Evolutionary conservation across 495 filamentous ascomycete species (phyloP), one percentile per base, ranked within the genome.

Genomic region (Penicillium psychrofluorescens): DNA sequence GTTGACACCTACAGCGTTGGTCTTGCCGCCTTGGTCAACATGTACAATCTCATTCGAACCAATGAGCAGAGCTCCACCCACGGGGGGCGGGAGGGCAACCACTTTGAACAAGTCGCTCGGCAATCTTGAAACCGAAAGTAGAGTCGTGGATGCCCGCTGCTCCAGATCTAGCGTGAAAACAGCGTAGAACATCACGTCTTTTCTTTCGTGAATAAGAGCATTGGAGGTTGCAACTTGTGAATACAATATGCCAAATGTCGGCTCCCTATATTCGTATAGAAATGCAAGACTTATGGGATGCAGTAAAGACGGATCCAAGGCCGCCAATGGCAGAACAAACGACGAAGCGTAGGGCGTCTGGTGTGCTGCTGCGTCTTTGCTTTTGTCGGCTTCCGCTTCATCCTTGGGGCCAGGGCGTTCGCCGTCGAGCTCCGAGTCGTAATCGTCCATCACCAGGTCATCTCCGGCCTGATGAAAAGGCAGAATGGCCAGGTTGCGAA

Each of bases 101-200:
- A 96, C 83, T 51, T 80, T 79, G 56, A 85, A 92, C 8, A 96
- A 70, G 60, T 97, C 94, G 57, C 90, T 94, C 7, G 92, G 92
- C 15, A 99, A 76, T 38, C 79, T 81, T 28, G 73, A 67, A 35
- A 97, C 86, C 11, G 90, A 92, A 12, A 96, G 73, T 45, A 99
- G 83, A 5, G 88, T 88, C 3, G 94, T 99, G 2, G 90, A 96
- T 1, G 91, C 92, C 47, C 81, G 83, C 58, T 97, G 92, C 52
- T 95, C 87, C 7, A 97, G 75, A 57, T 99, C 92, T 35, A 99
- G 75, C 1, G 91, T 96, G 57, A 95, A 95, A 44, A 97, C 90
- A 57, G 86, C 85, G 62, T 95, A 99, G 35, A 81, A 83, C 38
- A 92, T 69, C 47, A 82, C 77, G 66, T 97, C 94, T 51, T 84